These are phyloP conservation scores for Metschnikowia kofuensis DNA, from an alignment of 805 yeast genomes.

Conservation along the genomic window DNA sequence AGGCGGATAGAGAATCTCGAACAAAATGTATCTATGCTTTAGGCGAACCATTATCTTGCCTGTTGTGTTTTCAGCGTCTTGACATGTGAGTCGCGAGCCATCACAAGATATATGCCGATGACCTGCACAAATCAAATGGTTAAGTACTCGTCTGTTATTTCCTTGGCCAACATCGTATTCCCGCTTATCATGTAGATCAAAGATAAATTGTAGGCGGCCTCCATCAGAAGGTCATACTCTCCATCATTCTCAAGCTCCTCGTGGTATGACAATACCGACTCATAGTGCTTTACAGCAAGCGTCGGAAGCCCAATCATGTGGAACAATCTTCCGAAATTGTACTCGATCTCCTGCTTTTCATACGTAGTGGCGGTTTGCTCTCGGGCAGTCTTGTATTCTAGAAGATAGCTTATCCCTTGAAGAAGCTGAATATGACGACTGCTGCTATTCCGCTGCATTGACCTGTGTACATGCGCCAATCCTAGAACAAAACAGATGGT, in stretches of 20 bases:
- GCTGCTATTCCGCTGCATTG: slow-evolving; percentile 84
- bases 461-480: slow-evolving; percentile 78
- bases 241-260: slow-evolving; percentile 39
- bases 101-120: neutral
- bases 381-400: slow-evolving; percentile 65
- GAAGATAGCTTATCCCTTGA: slow-evolving; percentile 78
- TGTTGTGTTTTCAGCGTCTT: neutral
- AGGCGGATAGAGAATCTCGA: slow-evolving; percentile 72
- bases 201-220: slow-evolving; percentile 83
- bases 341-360: slow-evolving; percentile 74
- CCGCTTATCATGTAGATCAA: slow-evolving; percentile 76
- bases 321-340: slow-evolving; percentile 80
- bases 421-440: slow-evolving; percentile 84
- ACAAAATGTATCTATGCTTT: slow-evolving; percentile 78
- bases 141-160: slow-evolving; percentile 63
- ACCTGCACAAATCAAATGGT: slow-evolving; percentile 32
- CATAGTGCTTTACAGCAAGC: slow-evolving; percentile 72
- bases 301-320: slow-evolving; percentile 78
- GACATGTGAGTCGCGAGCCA: neutral
- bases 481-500: slow-evolving; percentile 74
- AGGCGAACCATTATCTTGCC: slow-evolving; percentile 72
- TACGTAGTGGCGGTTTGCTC: slow-evolving; percentile 34
- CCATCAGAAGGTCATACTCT: slow-evolving; percentile 59
- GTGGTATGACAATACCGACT: slow-evolving; percentile 53
- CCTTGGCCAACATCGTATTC: slow-evolving; percentile 60